Percentiles rank a stretch among this genome's conserved stretches.
Conservation (phyloP, 352 stramenopile species). For the Elongisporangium undulatum region DNA sequence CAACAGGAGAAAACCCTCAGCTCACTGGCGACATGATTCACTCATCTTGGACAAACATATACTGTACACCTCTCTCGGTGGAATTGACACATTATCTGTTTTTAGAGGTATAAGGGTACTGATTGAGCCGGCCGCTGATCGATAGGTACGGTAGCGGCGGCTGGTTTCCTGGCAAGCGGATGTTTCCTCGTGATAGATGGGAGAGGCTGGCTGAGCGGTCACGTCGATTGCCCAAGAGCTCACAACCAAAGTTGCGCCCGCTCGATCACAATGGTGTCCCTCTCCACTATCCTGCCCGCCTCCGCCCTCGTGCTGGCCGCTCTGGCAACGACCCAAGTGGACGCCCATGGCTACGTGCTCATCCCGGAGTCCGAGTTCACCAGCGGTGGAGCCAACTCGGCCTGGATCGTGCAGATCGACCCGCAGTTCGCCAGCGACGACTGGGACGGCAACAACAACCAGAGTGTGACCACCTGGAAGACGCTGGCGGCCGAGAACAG, state of each 20-base stretch:
- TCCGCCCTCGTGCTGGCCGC: conserved; percentile 16
- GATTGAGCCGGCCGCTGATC: background rate
- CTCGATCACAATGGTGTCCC: background rate
- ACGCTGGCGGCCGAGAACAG: conserved; percentile 5
- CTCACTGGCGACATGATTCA: too few species aligned
- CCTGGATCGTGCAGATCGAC: conserved; percentile 30
- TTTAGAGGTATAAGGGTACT: background rate
- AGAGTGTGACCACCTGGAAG: conserved; percentile 18
- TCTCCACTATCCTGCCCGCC: background rate
- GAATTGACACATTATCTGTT: background rate
- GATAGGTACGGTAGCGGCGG: background rate
- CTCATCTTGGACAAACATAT: too few species aligned
- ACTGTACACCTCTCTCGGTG: too few species aligned
- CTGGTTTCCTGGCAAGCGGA: background rate
- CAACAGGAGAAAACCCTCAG: too few species aligned
- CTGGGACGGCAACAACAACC: conserved; percentile 29
- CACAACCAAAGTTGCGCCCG: background rate
- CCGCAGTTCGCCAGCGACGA: conserved; percentile 18
- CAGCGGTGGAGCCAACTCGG: conserved; percentile 16
- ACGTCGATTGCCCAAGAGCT: background rate
- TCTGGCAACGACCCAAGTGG: conserved; percentile 10
- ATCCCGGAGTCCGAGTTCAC: conserved; percentile 25
- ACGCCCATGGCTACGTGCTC: conserved; percentile 29
- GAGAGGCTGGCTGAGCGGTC: background rate
- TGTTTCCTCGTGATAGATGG: background rate